Evolutionary conservation across 371 early-diverging fungal species (phyloP).

Genomic region (Haplosporangium sp.): DNA sequence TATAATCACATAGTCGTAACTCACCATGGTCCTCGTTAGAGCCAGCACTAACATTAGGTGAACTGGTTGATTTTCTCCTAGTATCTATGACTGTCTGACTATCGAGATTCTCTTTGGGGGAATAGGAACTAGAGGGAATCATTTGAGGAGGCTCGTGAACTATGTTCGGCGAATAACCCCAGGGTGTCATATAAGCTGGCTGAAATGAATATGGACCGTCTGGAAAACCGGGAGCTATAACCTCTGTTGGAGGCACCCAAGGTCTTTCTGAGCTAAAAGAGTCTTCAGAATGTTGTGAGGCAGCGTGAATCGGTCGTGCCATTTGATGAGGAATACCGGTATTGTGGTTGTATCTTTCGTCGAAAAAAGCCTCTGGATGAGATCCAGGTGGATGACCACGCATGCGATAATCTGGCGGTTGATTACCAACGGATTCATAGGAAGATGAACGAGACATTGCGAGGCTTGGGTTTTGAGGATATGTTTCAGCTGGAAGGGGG

Average conservation of each 20-base stretch:
- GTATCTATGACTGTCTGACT: not conserved
- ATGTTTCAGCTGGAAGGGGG: too few relatives aligned
- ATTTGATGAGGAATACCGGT: not conserved
- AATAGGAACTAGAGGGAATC: not conserved
- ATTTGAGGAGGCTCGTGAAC: not conserved
- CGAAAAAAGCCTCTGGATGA: not conserved
- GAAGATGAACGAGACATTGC: slow-evolving; percentile 9
- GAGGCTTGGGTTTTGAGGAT: not conserved
- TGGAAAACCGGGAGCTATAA: not conserved
- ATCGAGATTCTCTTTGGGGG: not conserved
- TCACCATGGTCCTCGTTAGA: too few relatives aligned
- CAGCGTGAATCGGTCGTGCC: not conserved
- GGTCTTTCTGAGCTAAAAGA: not conserved
- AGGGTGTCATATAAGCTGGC: not conserved
- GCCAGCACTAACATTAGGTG: too few relatives aligned
- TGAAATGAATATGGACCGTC: not conserved
- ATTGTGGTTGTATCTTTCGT: not conserved
- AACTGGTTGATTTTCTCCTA: too few relatives aligned
- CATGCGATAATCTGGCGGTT: not conserved
- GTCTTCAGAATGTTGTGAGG: not conserved
- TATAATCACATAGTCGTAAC: too few relatives aligned
- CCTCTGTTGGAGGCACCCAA: not conserved
- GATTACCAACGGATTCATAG: not conserved
- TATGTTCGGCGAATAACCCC: slow-evolving; percentile 9
- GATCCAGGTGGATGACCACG: not conserved